Evolutionary conservation across 768 basidiomycete species (phyloP).

Genomic region (Naganishia vaughanmartiniae): DNA sequence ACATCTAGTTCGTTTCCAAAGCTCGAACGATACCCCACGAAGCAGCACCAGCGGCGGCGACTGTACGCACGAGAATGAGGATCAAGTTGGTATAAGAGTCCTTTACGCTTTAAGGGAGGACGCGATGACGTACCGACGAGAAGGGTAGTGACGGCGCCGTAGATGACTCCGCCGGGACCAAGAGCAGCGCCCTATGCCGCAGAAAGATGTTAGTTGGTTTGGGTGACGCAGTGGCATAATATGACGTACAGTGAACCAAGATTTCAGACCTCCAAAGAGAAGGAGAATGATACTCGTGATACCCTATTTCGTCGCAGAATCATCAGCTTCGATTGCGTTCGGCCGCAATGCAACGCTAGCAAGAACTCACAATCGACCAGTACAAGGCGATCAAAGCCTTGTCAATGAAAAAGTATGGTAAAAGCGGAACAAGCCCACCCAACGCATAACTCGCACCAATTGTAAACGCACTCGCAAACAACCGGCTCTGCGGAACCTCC

Average conservation of each 20-base stretch:
- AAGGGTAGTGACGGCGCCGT: constrained; percentile 25
- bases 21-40: constrained; percentile 24
- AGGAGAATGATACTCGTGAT: constrained; percentile 77
- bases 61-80: neutral
- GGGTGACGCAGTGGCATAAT: too few relatives aligned
- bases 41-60: constrained; percentile 24
- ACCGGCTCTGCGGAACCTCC: constrained; percentile 77
- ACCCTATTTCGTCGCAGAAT: constrained; percentile 47
- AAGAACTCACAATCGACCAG: constrained; percentile 56
- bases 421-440: constrained; percentile 86
- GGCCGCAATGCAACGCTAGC: neutral
- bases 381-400: constrained; percentile 59
- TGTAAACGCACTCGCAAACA: constrained; percentile 54
- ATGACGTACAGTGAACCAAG: constrained; percentile 62
- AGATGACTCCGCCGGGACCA: constrained; percentile 20
- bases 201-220: neutral
- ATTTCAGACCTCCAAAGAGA: constrained; percentile 86
- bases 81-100: neutral
- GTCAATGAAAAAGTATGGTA: constrained; percentile 87
- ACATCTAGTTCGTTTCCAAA: constrained; percentile 21
- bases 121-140: constrained; percentile 17
- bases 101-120: neutral
- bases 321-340: neutral
- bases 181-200: constrained; percentile 43
- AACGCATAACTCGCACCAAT: constrained; percentile 92